Base-by-base conservation (phyloP, 202 grass and related monocot species). In the Cymbopogon flexuosus region DNA sequence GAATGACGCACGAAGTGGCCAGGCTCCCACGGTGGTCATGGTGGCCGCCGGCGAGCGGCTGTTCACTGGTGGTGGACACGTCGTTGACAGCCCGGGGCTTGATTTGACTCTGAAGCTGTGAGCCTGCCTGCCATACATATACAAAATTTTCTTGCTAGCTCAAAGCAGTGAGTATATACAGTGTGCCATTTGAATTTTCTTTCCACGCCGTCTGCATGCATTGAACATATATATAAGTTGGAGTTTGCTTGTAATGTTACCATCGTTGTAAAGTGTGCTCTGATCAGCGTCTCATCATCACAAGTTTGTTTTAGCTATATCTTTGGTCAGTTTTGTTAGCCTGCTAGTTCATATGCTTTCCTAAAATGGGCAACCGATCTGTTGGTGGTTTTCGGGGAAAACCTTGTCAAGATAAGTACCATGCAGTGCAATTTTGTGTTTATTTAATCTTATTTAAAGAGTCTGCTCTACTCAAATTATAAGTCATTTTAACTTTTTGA, bases 31-130 rank as follows among this genome's bases (percentile, higher is more conserved):
- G 4, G 30, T 4, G 13, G 12, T 5, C 7, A 31, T 8, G 47
- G 40, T 6, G 16, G 54, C 14, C 35, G 13, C 10, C 36, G 73
- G 29, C 52, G 69, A 79, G 22, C 22, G 33, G 6, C 16, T 39
- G 2, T 22, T 62, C 29, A 21, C 13, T 2, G 82, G 31, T 33
- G 77, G 45, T 12, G 70, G 10, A 12, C 37, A 52, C 39, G 64
- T 16, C 30, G 63, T 13, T 21, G 77, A 36, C 8, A 10, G 27
- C 16, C 45, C 30, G 1, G 45, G 39, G 30, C 13, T 10, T 81
- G 87, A 89, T 62, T 14, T 89, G 82, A 89, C 87, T 51, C 78
- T 89, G 1, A 89, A 85, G 35, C 78, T 89, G 45, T 89, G 73
- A 77, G 49, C 0, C 15, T 66, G 68, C 13, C 22, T 23, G 40